These are phyloP conservation scores for Plectosphaerella cucumerina DNA, from an alignment of 2,329 filamentous ascomycete genomes.

Conservation along the genomic window DNA sequence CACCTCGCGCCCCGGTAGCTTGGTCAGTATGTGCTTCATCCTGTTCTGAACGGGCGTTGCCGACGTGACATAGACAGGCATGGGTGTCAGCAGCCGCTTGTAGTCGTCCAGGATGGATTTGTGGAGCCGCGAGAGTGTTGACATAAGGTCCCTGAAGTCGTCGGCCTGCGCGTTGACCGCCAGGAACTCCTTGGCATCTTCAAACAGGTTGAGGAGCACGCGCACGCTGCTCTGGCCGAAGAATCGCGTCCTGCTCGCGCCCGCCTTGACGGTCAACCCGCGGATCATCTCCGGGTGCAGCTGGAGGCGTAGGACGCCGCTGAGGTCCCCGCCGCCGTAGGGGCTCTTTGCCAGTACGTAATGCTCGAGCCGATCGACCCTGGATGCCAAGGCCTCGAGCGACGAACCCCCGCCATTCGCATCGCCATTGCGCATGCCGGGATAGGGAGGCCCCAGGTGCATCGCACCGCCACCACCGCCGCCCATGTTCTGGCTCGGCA, in stretches of 20 bases:
- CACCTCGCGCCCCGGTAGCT: slow-evolving; percentile 28
- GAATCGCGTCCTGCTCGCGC: slow-evolving; percentile 41
- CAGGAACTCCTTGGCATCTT: slow-evolving; percentile 49
- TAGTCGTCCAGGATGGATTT: slow-evolving; percentile 43
- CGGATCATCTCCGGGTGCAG: slow-evolving; percentile 40
- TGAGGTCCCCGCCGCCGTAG: slow-evolving; percentile 27
- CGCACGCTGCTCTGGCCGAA: slow-evolving; percentile 51
- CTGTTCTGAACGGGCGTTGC: slow-evolving; percentile 53
- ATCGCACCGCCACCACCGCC: slow-evolving; percentile 3
- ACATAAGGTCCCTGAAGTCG: slow-evolving; percentile 37
- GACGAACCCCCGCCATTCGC: slow-evolving; percentile 22
- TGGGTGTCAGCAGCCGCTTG: slow-evolving; percentile 41
- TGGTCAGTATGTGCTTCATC: slow-evolving; percentile 53
- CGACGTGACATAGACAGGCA: slow-evolving; percentile 54
- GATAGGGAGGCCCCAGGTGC: background rate
- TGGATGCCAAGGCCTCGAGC: slow-evolving; percentile 42
- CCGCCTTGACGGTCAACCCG: slow-evolving; percentile 44
- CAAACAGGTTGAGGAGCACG: slow-evolving; percentile 51
- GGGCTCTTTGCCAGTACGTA: slow-evolving; percentile 39
- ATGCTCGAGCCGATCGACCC: slow-evolving; percentile 52
- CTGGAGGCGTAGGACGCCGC: slow-evolving; percentile 25
- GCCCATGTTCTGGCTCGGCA: slow-evolving; percentile 5
- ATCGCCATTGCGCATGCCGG: slow-evolving; percentile 22
- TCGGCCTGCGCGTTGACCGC: slow-evolving; percentile 34
- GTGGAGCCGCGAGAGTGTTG: slow-evolving; percentile 42